Conservation (phyloP, 176 grass and related monocot species). For the Triticum dicoccoides region DNA sequence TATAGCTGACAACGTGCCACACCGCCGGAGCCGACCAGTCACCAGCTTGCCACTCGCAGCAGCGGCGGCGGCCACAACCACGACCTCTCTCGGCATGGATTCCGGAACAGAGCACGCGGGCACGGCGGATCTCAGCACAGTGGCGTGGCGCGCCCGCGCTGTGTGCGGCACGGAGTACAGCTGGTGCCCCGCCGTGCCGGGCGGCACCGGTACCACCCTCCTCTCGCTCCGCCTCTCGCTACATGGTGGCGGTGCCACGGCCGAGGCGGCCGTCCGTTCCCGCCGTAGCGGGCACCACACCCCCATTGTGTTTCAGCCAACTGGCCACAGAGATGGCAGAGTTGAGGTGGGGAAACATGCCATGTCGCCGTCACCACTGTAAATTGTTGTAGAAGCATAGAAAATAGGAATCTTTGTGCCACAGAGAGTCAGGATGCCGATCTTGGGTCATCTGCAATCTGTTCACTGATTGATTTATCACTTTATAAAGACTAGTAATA, state of each 20-base stretch:
- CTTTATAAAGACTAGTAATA: too few relatives aligned
- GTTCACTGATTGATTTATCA: too few relatives aligned
- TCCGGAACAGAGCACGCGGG: background rate
- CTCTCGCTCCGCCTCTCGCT: constrained; percentile 52
- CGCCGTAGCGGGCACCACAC: constrained; percentile 44
- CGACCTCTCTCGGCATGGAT: constrained; percentile 32
- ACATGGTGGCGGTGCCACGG: background rate
- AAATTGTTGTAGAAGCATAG: too few relatives aligned
- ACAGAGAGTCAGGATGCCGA: too few relatives aligned
- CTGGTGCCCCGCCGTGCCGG: constrained; percentile 68
- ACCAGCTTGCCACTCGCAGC: background rate
- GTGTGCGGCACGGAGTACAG: constrained; percentile 62
- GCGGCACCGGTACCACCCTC: constrained; percentile 76
- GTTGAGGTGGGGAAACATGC: too few relatives aligned
- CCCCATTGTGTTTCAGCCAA: too few relatives aligned
- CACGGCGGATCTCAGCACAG: background rate
- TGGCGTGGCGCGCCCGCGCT: constrained; percentile 21
- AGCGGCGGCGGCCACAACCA: background rate
- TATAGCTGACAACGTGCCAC: background rate
- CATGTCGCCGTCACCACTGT: too few relatives aligned
- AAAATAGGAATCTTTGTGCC: too few relatives aligned
- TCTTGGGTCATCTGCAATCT: too few relatives aligned
- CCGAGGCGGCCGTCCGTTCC: constrained; percentile 29
- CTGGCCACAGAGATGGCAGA: too few relatives aligned
- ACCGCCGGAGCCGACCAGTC: background rate